Evolutionary conservation across 805 yeast genomes (phyloP), one percentile per base, ranked within the genome.

Genomic region (Nakazawaea holstii): DNA sequence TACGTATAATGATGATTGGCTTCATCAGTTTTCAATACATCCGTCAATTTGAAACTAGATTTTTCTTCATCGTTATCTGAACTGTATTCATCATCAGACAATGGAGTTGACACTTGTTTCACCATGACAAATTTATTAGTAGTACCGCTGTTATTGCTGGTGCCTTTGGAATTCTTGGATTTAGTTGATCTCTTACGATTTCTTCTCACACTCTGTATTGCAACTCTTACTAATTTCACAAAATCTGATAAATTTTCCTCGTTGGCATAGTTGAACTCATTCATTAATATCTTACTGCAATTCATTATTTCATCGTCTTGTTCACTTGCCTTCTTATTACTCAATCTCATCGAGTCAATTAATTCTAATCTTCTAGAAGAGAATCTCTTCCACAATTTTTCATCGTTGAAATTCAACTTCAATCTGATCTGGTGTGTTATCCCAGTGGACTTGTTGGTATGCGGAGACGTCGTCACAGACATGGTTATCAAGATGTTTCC

Each of bases 191-290:
- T 65, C 59, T 84, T 87, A 50, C 96, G 74, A 62, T 92, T 92
- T 54, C 99, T 72, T 52, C 98, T 70, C 1, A 87, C 97, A 44
- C 95, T 84, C 65, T 92, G 99, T 27, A 92, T 84, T 1, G 97
- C 98, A 8, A 96, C 95, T 33, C 96, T 72, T 0, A 94, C 97
- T 32, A 92, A 72, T 61, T 84, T 87, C 63, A 90, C 96, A 61
- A 92, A 92, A 54, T 94, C 98, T 1, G 70, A 64, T 27, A 80
- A 66, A 11, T 79, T 73, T 6, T 73, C 74, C 2, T 65, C 66
- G 2, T 84, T 77, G 10, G 37, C 40, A 10, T 82, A 91, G 5
- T 80, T 79, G 57, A 88, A 94, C 66, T 94, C 99, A 1, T 73
- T 69, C 57, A 95, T 70, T 40, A 92, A 69, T 3, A 84, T 74